A percentile compares a stretch with the other conserved stretches of the same genome.
Conservation (phyloP, 1,284 basidiomycete genomes). For the Mycosarcoma mackinlayi region DNA sequence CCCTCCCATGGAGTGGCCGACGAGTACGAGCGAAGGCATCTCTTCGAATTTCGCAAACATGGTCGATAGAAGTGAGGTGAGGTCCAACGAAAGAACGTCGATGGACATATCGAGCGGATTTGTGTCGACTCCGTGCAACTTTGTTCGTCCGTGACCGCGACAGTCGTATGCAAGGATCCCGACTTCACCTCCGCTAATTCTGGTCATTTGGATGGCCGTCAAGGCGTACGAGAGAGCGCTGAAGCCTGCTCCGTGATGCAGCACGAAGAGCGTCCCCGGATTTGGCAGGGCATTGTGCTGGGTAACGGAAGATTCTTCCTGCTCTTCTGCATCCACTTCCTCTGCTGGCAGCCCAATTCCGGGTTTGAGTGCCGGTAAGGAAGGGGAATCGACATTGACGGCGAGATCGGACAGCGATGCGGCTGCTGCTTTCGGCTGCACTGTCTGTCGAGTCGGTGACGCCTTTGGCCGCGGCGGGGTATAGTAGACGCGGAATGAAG, state of each 20-base stretch:
- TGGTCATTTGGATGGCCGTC: constrained; percentile 80
- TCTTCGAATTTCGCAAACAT: constrained; percentile 43
- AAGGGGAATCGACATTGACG: constrained; percentile 12
- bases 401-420: constrained; percentile 14
- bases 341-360: constrained; percentile 57
- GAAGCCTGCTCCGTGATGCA: constrained; percentile 95
- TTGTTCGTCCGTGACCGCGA: constrained; percentile 79
- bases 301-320: constrained; percentile 63
- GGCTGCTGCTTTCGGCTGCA: neutral
- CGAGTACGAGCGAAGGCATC: constrained; percentile 56
- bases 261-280: constrained; percentile 80
- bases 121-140: constrained; percentile 1
- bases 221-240: constrained; percentile 88
- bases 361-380: constrained; percentile 18
- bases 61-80: constrained; percentile 38
- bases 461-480: constrained; percentile 51
- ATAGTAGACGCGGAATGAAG: constrained; percentile 69
- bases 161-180: constrained; percentile 88
- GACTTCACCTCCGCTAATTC: constrained; percentile 77
- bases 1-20: constrained; percentile 70
- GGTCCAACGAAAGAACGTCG: constrained; percentile 48
- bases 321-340: constrained; percentile 66
- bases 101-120: constrained; percentile 58
- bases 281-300: constrained; percentile 38
- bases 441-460: too few relatives aligned